Percentiles rank a stretch among this genome's conserved stretches.
Conservation (phyloP, 495 filamentous ascomycete species). For the Penicillium arizonense region DNA sequence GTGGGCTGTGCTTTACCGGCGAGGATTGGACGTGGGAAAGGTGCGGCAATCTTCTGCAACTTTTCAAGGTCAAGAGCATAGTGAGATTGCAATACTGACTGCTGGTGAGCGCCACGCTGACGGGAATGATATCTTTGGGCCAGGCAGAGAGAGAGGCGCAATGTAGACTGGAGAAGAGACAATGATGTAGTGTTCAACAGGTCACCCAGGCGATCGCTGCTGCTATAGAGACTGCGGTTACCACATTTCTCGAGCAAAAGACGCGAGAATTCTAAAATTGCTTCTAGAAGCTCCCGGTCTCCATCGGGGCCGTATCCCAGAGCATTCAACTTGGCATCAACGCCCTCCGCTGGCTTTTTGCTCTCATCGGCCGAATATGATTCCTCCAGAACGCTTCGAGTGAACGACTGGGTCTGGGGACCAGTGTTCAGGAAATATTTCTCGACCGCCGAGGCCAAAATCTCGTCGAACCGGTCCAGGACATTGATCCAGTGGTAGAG, state of each 20-base stretch:
- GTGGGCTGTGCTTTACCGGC: slow-evolving; percentile 36
- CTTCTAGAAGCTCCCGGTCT: slow-evolving; percentile 75
- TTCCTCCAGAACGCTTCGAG: slow-evolving; percentile 58
- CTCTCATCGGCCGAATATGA: slow-evolving; percentile 44
- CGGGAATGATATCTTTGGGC: slow-evolving; percentile 91
- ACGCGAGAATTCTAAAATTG: slow-evolving; percentile 78
- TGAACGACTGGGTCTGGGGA: slow-evolving; percentile 75
- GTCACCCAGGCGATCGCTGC: slow-evolving; percentile 82
- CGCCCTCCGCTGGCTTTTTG: slow-evolving; percentile 40
- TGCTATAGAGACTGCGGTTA: slow-evolving; percentile 93
- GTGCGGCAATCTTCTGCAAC: slow-evolving; percentile 75
- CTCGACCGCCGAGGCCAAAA: slow-evolving; percentile 76
- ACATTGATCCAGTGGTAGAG: slow-evolving; percentile 98
- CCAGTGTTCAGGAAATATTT: slow-evolving; percentile 80
- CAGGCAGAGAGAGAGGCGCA: slow-evolving; percentile 76
- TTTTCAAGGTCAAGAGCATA: slow-evolving; percentile 94
- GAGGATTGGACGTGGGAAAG: slow-evolving; percentile 69
- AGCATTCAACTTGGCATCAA: slow-evolving; percentile 52
- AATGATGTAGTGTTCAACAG: slow-evolving; percentile 84
- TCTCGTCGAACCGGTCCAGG: slow-evolving; percentile 88
- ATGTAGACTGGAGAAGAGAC: slow-evolving; percentile 67
- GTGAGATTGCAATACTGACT: slow-evolving; percentile 73
- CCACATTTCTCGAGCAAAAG: slow-evolving; percentile 92
- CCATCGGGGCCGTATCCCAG: slow-evolving; percentile 68
- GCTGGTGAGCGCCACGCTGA: slow-evolving; percentile 68